phyloP scores from a whole-genome alignment of 2,329 filamentous ascomycete species.

The Fusarium decemcellulare region DNA sequence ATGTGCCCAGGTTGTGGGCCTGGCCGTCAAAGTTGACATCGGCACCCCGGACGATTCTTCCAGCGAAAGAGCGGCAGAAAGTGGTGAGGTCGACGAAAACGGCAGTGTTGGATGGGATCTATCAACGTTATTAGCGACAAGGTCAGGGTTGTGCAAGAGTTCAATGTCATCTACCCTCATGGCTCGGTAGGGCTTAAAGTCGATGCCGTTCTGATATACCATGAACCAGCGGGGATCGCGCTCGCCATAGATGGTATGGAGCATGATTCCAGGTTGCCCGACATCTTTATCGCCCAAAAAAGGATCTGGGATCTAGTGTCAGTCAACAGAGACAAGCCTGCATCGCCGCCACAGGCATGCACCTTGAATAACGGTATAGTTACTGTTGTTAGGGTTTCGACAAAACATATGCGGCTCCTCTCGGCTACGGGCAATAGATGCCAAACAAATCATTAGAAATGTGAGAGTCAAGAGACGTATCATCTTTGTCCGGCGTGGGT shows the following conservation, averaged over 20 bases:
- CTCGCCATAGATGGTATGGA: slow-evolving; percentile 20
- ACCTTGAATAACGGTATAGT: slow-evolving; percentile 36
- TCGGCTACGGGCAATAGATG: neutral
- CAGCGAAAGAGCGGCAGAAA: slow-evolving; percentile 26
- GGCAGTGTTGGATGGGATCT: slow-evolving; percentile 33
- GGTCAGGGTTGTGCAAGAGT: too few species aligned
- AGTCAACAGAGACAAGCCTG: neutral
- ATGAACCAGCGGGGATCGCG: slow-evolving; percentile 33
- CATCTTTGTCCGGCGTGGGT: neutral
- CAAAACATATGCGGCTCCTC: slow-evolving; percentile 1
- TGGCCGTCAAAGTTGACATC: slow-evolving; percentile 27
- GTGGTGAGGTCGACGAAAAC: slow-evolving; percentile 34
- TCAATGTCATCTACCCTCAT: slow-evolving; percentile 20
- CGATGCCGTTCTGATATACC: slow-evolving; percentile 38
- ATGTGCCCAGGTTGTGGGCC: slow-evolving; percentile 39
- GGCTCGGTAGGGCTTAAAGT: slow-evolving; percentile 39
- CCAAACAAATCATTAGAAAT: neutral
- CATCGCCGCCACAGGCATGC: neutral
- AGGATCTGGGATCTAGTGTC: slow-evolving; percentile 14
- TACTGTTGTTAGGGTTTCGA: slow-evolving; percentile 4
- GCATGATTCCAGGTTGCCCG: slow-evolving; percentile 32
- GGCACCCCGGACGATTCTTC: slow-evolving; percentile 36
- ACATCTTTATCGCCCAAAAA: slow-evolving; percentile 33
- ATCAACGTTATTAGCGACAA: neutral
- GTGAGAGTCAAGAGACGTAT: neutral